phyloP scores from a whole-genome alignment of 257 asterid genomes.

The Prunella vulgaris region DNA sequence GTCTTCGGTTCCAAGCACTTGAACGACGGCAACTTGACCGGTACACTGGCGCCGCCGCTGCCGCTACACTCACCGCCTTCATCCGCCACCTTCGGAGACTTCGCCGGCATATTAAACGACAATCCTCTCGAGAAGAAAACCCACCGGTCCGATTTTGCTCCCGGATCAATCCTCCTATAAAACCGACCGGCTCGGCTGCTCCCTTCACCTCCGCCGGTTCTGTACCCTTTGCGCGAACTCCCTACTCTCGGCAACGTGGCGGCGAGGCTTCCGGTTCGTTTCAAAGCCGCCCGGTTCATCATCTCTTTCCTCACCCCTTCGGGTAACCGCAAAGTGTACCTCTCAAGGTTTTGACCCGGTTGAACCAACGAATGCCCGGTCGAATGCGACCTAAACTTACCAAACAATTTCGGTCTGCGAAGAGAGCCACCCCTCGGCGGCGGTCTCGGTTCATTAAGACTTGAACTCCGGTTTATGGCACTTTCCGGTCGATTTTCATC shows the following conservation, averaged over 20 bases:
- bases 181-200: constrained; percentile 44
- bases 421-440: constrained; percentile 46
- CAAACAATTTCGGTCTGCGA: constrained; percentile 26
- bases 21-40: constrained; percentile 57
- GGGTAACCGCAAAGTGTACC: constrained; percentile 71
- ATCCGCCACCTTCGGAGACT: constrained; percentile 43
- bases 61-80: constrained; percentile 37
- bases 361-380: constrained; percentile 83
- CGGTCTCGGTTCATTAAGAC: constrained; percentile 28
- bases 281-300: constrained; percentile 56
- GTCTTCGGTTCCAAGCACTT: constrained; percentile 63
- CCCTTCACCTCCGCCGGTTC: constrained; percentile 51
- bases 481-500: constrained; percentile 21
- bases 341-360: constrained; percentile 63
- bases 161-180: constrained; percentile 31
- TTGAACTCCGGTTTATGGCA: constrained; percentile 24
- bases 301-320: constrained; percentile 60
- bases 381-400: constrained; percentile 78
- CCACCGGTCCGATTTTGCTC: constrained; percentile 68
- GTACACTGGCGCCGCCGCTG: constrained; percentile 18
- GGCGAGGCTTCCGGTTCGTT: constrained; percentile 46
- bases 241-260: constrained; percentile 32
- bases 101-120: constrained; percentile 43
- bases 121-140: constrained; percentile 41
- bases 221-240: constrained; percentile 43